Percentiles rank a stretch among this genome's conserved stretches.
phyloP scores from a whole-genome alignment of 768 basidiomycete species.

The Boletus reticulatus region DNA sequence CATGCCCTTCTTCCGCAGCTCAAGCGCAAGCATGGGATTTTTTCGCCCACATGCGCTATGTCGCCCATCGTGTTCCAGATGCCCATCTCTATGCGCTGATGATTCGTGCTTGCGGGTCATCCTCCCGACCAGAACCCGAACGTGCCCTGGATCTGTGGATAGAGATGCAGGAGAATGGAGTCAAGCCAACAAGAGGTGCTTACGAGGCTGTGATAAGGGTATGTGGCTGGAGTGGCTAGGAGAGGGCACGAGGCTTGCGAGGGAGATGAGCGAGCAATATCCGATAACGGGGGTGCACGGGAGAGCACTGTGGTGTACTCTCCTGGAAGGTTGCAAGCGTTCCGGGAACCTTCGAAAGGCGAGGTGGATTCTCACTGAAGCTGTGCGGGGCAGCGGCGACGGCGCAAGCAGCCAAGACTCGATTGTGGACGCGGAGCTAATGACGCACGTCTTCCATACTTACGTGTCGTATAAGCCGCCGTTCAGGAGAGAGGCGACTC shows the following conservation, averaged over 20 bases:
- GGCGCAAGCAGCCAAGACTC: slow-evolving; percentile 30
- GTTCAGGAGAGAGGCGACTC: too few species aligned
- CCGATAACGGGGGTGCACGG: slow-evolving; percentile 35
- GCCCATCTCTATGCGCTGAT: slow-evolving; percentile 73
- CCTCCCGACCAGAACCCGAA: slow-evolving; percentile 72
- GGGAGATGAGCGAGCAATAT: slow-evolving; percentile 82
- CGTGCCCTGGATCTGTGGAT: slow-evolving; percentile 90
- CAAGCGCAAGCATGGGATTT: slow-evolving; percentile 91
- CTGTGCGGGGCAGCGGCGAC: slow-evolving; percentile 34
- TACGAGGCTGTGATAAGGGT: slow-evolving; percentile 81
- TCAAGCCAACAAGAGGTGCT: slow-evolving; percentile 68
- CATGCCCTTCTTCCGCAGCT: slow-evolving; percentile 36
- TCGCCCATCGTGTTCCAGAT: slow-evolving; percentile 77
- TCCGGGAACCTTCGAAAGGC: slow-evolving; percentile 79
- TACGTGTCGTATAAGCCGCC: slow-evolving; percentile 70
- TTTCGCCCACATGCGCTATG: too few species aligned
- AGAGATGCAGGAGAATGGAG: slow-evolving; percentile 81
- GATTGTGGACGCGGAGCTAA: slow-evolving; percentile 58
- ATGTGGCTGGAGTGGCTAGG: slow-evolving; percentile 70
- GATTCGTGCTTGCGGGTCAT: slow-evolving; percentile 80
- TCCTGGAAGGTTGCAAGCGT: slow-evolving; percentile 89
- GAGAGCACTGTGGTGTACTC: slow-evolving; percentile 67
- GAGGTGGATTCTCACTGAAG: slow-evolving; percentile 90
- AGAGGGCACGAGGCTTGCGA: slow-evolving; percentile 81
- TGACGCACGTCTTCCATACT: slow-evolving; percentile 84